These are phyloP conservation scores for Mrakiaceae sp. DNA, from an alignment of 1,284 basidiomycete genomes.

Conservation along the genomic window DNA sequence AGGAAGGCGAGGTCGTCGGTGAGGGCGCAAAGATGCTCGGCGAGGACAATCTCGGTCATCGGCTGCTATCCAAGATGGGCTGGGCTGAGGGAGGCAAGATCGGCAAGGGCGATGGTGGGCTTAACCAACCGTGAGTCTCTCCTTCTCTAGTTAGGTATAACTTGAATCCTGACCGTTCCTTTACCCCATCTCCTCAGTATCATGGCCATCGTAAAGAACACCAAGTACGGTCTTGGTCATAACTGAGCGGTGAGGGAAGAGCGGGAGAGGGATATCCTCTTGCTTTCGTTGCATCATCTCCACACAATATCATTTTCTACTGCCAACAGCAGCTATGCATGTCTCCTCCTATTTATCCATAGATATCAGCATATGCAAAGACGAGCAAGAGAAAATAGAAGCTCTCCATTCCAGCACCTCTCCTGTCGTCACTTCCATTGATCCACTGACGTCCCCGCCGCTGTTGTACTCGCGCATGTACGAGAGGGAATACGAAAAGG, in stretches of 20 bases:
- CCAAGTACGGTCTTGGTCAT: constrained; percentile 36
- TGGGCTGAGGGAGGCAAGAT: constrained; percentile 35
- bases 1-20: constrained; percentile 34
- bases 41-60: constrained; percentile 35
- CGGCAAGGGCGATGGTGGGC: constrained; percentile 29
- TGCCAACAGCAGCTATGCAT: no score
- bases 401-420: no score
- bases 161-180: not conserved
- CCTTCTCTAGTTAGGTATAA: not conserved
- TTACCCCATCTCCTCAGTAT: constrained; percentile 24
- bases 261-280: no score
- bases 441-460: no score
- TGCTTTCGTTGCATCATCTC: no score
- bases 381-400: no score
- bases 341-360: no score
- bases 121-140: constrained; percentile 33
- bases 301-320: no score
- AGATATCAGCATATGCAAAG: no score
- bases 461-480: no score
- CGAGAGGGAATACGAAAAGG: no score
- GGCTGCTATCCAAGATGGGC: constrained; percentile 25
- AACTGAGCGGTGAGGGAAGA: not conserved
- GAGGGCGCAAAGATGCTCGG: constrained; percentile 33
- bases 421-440: no score
- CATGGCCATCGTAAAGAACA: constrained; percentile 36